Conservation (phyloP, 257 asterid species). For the Datura wrightii region DNA sequence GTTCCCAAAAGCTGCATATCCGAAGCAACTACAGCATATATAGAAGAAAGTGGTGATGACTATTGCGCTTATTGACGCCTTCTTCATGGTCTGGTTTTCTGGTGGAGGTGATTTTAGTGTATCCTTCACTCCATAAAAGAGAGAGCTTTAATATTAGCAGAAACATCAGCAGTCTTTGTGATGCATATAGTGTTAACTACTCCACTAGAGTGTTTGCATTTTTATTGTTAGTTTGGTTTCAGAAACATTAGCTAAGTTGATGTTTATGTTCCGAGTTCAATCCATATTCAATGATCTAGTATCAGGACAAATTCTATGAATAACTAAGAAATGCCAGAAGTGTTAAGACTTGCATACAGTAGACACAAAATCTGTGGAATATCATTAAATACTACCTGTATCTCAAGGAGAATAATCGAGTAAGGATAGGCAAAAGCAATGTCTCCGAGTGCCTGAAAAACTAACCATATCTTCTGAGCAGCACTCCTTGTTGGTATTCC, state of each 20-base stretch:
- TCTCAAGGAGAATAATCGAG: constrained; percentile 65
- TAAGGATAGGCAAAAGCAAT: constrained; percentile 82
- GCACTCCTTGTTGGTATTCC: constrained; percentile 58
- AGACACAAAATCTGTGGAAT: neutral
- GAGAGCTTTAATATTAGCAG: neutral
- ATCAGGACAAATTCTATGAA: neutral
- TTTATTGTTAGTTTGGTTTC: neutral
- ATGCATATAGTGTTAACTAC: neutral
- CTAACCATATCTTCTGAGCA: constrained; percentile 58
- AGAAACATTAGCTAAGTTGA: neutral
- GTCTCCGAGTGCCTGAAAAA: constrained; percentile 76
- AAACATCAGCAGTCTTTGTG: constrained; percentile 14
- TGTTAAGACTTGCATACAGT: neutral
- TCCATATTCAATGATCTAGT: neutral
- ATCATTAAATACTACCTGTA: constrained; percentile 54
- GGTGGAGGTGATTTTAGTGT: constrained; percentile 72
- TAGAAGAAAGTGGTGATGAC: constrained; percentile 58
- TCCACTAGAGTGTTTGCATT: too few relatives aligned
- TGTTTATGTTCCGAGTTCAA: neutral
- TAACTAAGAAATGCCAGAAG: neutral
- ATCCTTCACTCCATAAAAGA: constrained; percentile 47
- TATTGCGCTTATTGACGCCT: constrained; percentile 55
- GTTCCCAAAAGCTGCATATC: constrained; percentile 79
- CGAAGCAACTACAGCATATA: constrained; percentile 66
- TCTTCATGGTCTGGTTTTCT: constrained; percentile 70